phyloP scores from a whole-genome alignment of 352 stramenopile species.

The Pythium volutum region DNA sequence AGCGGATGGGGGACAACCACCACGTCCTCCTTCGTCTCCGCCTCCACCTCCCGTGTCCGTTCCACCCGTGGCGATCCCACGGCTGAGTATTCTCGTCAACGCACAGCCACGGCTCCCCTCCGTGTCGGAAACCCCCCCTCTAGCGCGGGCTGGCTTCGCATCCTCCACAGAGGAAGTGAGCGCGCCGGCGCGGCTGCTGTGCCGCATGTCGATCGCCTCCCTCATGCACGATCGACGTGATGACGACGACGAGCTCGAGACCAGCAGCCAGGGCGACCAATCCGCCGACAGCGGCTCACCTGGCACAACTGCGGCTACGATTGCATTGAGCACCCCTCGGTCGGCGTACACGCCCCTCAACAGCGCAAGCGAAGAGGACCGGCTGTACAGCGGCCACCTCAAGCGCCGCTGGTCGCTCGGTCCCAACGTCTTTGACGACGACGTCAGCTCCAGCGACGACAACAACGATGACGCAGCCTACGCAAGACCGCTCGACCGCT shows the following conservation, averaged over 20 bases:
- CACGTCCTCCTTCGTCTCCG: not conserved
- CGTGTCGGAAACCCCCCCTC: not conserved
- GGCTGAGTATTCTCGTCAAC: not conserved
- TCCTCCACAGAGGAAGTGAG: conserved; percentile 1
- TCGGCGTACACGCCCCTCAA: conserved; percentile 6
- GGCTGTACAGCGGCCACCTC: not conserved
- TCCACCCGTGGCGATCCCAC: not conserved
- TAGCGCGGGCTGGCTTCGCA: not conserved
- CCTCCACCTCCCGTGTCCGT: not conserved
- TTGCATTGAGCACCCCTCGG: not conserved
- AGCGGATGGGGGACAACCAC: not conserved
- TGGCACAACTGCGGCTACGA: not conserved
- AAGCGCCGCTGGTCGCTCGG: conserved; percentile 2
- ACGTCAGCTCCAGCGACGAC: conserved; percentile 18
- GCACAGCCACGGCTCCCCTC: not conserved
- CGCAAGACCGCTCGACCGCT: conserved; percentile 26
- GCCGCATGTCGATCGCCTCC: conserved; percentile 14
- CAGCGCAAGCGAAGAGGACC: conserved; percentile 9
- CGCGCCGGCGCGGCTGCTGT: conserved; percentile 3
- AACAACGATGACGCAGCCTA: conserved; percentile 14
- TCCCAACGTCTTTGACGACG: conserved; percentile 13
- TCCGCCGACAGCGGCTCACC: not conserved
- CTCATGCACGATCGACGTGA: conserved; percentile 2
- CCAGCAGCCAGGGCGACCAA: not conserved
- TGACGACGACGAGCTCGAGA: not conserved